These are phyloP conservation scores for Saccharomyces jurei DNA, from an alignment of 805 yeast genomes.

Conservation along the genomic window DNA sequence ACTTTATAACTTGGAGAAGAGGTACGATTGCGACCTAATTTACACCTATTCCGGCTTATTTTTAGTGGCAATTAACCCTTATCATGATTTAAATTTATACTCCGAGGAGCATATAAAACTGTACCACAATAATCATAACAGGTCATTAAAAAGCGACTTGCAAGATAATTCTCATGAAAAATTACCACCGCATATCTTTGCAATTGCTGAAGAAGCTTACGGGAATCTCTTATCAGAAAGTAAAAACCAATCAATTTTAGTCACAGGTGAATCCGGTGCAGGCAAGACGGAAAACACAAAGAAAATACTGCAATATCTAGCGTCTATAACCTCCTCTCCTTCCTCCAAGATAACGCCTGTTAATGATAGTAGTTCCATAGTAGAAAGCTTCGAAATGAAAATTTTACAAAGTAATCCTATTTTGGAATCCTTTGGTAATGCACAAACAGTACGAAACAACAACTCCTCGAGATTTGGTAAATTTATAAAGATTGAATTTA, in stretches of 20 bases:
- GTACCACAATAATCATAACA: conserved; percentile 43
- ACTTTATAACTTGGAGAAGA: conserved; percentile 66
- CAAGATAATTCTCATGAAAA: background rate
- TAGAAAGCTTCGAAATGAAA: conserved; percentile 62
- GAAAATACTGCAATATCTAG: conserved; percentile 83
- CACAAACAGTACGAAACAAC: conserved; percentile 88
- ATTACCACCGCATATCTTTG: conserved; percentile 74
- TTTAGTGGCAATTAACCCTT: conserved; percentile 92
- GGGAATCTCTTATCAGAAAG: conserved; percentile 59
- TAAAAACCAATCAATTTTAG: conserved; percentile 81
- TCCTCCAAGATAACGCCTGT: conserved; percentile 4
- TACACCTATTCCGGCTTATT: conserved; percentile 94
- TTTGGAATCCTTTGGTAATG: conserved; percentile 92
- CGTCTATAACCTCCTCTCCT: conserved; percentile 50
- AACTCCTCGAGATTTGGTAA: conserved; percentile 97
- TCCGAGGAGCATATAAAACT: conserved; percentile 45
- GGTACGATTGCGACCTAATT: conserved; percentile 72
- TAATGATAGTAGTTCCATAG: conserved; percentile 7
- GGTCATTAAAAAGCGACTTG: background rate
- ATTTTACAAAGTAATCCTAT: conserved; percentile 93
- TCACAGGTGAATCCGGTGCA: conserved; percentile 99
- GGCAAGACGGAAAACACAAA: conserved; percentile 98
- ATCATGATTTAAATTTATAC: conserved; percentile 66
- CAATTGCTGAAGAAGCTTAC: conserved; percentile 80
- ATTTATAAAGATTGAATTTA: conserved; percentile 80